Evolutionary conservation across 2,329 filamentous ascomycete species (phyloP), one percentile per base, ranked within the genome.

Genomic region (Xylaria sp.): DNA sequence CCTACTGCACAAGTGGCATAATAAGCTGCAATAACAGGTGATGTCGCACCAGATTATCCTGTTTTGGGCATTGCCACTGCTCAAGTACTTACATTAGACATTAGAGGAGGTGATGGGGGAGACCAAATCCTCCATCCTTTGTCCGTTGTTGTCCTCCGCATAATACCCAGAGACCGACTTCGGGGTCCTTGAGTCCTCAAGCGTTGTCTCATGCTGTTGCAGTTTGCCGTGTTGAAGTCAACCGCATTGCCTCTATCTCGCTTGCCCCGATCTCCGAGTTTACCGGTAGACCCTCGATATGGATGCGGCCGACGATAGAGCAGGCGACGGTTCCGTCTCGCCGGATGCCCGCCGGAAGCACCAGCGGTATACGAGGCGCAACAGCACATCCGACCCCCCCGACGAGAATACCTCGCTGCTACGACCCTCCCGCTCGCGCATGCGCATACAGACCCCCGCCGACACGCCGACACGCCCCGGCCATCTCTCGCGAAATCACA

Each of bases 341-440:
- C 73, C 74, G 13, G 72, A 65, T 4, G 18, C 61, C 43, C 66
- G 56, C n/a, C 75, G 75, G 39, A 74, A 70, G 10, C 72, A 70
- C 60, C 60, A 73, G n/a, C 72, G 73, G 65, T 69, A 66, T 64
- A 52, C 58, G 20, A 72, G 76, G 58, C 73, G 73, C 25, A 70
- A 70, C 32, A 77, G 76, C 45, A 20, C 66, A 43, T 72, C 76
- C 15, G 72, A 76, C n/a, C 43, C 67, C 1, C 72, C 80, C 0
- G 82, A 85, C 66, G 84, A 86, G 72, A 80, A 78, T 30, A 83
- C 83, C 15, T 79, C 84, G 4, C 76, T 86, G 10, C 74, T 85
- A 3, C 76, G 76, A 7, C 74, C 74, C 30, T 81, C 82, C 6
- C 79, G 80, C 65, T 82, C 82, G 28, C 82, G 78, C 13, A 77